These are phyloP conservation scores for Fusarium dlaminii DNA, from an alignment of 2,329 filamentous ascomycete genomes.

Conservation along the genomic window DNA sequence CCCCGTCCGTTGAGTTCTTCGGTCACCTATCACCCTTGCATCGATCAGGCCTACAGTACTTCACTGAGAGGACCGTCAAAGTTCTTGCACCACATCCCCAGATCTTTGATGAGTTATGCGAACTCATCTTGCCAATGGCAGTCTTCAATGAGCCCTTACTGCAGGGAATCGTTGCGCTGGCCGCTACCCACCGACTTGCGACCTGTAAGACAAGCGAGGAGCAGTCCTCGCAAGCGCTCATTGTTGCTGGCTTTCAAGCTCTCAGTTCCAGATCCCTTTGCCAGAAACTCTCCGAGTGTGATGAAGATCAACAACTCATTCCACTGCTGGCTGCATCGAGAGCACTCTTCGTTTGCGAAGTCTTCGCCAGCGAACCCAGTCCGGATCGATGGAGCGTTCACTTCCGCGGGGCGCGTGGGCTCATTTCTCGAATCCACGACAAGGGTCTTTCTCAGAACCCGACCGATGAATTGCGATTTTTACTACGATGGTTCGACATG, in stretches of 20 bases:
- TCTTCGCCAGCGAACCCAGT: conserved; percentile 27
- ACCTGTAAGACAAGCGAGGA: conserved; percentile 28
- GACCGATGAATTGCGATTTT: conserved; percentile 21
- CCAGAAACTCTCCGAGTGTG: conserved; percentile 19
- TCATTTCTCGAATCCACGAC: conserved; percentile 19
- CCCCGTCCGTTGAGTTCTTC: conserved; percentile 19
- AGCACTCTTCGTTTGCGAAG: conserved; percentile 29
- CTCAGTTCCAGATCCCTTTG: conserved; percentile 31
- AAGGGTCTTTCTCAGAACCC: conserved; percentile 13
- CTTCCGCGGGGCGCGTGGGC: conserved; percentile 23
- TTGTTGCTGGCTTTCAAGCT: conserved; percentile 28
- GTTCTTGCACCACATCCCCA: conserved; percentile 26
- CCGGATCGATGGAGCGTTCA: conserved; percentile 33
- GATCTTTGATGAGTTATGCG: conserved; percentile 28
- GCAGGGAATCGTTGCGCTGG: conserved; percentile 27
- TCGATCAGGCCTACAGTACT: conserved; percentile 31
- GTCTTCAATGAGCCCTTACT: conserved; percentile 27
- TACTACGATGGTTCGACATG: conserved; percentile 33
- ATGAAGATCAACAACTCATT: conserved; percentile 19
- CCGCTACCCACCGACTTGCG: conserved; percentile 26
- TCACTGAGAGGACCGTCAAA: conserved; percentile 29
- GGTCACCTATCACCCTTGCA: conserved; percentile 26
- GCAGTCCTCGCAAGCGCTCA: conserved; percentile 15
- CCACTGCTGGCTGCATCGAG: conserved; percentile 19
- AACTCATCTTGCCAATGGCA: conserved; percentile 29